phyloP scores from a whole-genome alignment of 2,329 filamentous ascomycete genomes.

The Colletotrichum karsti region DNA sequence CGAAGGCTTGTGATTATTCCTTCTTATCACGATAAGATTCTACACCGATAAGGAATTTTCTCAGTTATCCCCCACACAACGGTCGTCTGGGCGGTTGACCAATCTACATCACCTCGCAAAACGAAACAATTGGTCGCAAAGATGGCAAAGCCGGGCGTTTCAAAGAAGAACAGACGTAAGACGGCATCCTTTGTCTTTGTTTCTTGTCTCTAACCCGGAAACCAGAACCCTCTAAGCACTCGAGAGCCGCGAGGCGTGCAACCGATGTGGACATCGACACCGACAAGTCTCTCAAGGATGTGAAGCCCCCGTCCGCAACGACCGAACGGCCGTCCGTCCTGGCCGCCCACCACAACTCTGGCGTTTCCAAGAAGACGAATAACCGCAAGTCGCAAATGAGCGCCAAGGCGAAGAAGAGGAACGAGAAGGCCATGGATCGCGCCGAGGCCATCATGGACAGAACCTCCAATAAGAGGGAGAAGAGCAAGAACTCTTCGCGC shows the following conservation, averaged over 20 bases:
- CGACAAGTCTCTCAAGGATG: constrained; percentile 75
- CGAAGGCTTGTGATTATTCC: constrained; percentile 12
- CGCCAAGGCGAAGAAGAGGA: constrained; percentile 61
- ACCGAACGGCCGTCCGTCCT: constrained; percentile 72
- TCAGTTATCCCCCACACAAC: constrained; percentile 17
- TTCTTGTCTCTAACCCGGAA: constrained; percentile 27
- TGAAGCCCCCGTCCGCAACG: constrained; percentile 58
- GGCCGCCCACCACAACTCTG: constrained; percentile 71
- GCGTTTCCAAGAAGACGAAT: constrained; percentile 74
- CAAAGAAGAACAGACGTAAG: constrained; percentile 41
- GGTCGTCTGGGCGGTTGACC: not conserved
- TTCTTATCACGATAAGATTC: constrained; percentile 25
- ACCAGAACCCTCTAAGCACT: constrained; percentile 72
- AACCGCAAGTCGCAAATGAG: constrained; percentile 63
- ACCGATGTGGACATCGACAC: constrained; percentile 75
- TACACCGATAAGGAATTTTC: constrained; percentile 30
- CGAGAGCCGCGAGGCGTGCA: constrained; percentile 78
- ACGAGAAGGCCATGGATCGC: constrained; percentile 66
- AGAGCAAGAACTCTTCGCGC: constrained; percentile 59
- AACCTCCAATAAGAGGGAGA: constrained; percentile 63
- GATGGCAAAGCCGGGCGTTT: constrained; percentile 29
- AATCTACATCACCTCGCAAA: not conserved
- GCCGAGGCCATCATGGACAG: constrained; percentile 68
- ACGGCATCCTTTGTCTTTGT: not conserved
- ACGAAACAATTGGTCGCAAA: constrained; percentile 14